phyloP scores from a whole-genome alignment of 2,329 filamentous ascomycete species.

The Exophiala sp. region DNA sequence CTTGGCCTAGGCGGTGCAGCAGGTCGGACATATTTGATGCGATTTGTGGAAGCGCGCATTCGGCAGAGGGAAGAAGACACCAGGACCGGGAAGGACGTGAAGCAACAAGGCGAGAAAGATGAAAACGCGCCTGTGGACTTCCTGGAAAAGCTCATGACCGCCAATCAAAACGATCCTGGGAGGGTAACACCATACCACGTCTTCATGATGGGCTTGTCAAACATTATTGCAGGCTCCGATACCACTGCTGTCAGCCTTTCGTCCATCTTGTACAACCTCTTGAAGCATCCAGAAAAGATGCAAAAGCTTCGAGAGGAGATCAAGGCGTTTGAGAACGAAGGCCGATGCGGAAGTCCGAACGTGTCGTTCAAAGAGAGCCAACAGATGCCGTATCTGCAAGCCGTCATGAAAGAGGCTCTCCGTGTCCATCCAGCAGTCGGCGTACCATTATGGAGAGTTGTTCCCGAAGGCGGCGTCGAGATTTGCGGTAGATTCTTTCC shows the following conservation, averaged over 20 bases:
- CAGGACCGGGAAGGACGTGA: conserved; percentile 13
- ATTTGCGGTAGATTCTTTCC: conserved; percentile 42
- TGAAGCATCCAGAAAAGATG: conserved; percentile 51
- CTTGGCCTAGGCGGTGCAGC: conserved; percentile 32
- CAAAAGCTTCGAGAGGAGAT: conserved; percentile 25
- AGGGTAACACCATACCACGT: conserved; percentile 40
- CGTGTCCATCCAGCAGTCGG: conserved; percentile 48
- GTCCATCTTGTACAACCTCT: conserved; percentile 66
- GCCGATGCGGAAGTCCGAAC: conserved; percentile 32
- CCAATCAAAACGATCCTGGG: conserved; percentile 40
- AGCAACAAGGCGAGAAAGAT: conserved; percentile 9
- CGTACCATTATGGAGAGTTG: conserved; percentile 46
- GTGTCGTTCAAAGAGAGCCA: conserved; percentile 57
- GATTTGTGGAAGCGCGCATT: conserved; percentile 35
- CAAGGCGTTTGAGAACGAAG: conserved; percentile 24
- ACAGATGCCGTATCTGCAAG: conserved; percentile 59
- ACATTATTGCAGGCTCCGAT: conserved; percentile 28
- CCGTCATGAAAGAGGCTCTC: conserved; percentile 50
- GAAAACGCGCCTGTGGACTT: conserved; percentile 35
- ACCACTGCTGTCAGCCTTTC: conserved; percentile 46
- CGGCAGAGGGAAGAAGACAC: conserved; percentile 28
- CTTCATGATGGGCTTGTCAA: conserved; percentile 34
- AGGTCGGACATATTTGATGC: conserved; percentile 33
- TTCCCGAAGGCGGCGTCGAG: conserved; percentile 42
- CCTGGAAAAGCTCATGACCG: conserved; percentile 40